These are phyloP conservation scores for Coniochaeta sp. DNA, from an alignment of 2,329 filamentous ascomycete species.

Conservation along the genomic window DNA sequence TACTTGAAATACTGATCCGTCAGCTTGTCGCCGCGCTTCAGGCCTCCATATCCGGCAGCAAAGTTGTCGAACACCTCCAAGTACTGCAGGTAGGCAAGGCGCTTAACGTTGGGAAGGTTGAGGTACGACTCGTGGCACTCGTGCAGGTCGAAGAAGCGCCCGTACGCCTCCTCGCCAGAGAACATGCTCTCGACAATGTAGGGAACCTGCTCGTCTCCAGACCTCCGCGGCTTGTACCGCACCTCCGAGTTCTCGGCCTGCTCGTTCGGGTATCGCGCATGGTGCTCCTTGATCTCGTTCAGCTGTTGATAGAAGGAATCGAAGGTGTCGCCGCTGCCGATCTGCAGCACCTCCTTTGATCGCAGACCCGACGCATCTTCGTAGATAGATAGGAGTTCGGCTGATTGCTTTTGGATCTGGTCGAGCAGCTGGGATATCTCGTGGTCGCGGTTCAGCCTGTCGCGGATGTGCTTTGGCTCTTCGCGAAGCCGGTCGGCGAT, in stretches of 20 bases:
- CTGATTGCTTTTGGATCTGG: constrained; percentile 81
- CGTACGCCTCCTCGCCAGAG: constrained; percentile 90
- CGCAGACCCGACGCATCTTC: constrained; percentile 66
- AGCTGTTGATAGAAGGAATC: constrained; percentile 88
- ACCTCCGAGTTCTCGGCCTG: constrained; percentile 91
- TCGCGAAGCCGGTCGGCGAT: constrained; percentile 83
- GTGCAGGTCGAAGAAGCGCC: constrained; percentile 86
- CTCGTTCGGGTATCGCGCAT: constrained; percentile 87
- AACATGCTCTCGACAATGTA: constrained; percentile 84
- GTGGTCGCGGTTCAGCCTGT: constrained; percentile 84
- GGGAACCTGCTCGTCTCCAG: constrained; percentile 55
- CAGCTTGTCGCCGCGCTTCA: constrained; percentile 77
- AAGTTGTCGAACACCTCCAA: constrained; percentile 89
- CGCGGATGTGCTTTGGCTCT: constrained; percentile 83
- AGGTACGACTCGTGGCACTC: constrained; percentile 79
- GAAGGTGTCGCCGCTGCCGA: constrained; percentile 80
- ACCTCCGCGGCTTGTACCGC: constrained; percentile 68
- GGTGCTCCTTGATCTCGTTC: constrained; percentile 74
- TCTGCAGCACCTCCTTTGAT: constrained; percentile 72
- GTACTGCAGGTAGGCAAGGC: constrained; percentile 86
- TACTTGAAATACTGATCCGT: constrained; percentile 92
- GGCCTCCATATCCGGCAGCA: constrained; percentile 60
- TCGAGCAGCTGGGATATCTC: constrained; percentile 81
- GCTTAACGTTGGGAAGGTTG: constrained; percentile 80
- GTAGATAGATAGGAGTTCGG: constrained; percentile 75